Base-by-base conservation (phyloP, 345 rosid species). In the Laguncularia racemosa region DNA sequence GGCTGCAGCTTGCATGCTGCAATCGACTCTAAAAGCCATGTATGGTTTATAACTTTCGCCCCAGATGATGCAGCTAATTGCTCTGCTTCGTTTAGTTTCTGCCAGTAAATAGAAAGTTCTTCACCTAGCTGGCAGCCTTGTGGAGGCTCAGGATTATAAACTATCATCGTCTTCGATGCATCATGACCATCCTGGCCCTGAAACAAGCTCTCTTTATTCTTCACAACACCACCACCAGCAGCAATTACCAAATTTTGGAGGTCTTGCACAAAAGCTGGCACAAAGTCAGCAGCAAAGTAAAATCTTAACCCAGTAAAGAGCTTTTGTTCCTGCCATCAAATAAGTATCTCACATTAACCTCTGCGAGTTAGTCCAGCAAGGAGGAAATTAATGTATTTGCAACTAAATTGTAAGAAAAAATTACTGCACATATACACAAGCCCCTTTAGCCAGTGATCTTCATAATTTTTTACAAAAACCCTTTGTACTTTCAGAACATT, bases 21-120 rank as follows among this genome's bases (percentile, higher is more conserved):
- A 47, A 91, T 78, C 2, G 96, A 91, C 58, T 88, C 90, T 73
- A 88, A 75, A 21, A 91, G 65, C 92, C 95, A 91, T 0, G 92
- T 79, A 52, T 84, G 91, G 51, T 85, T 84, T 45, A 79, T 73
- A 21, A 86, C 75, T 13, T 21, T 74, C 14, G 73, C 67, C 14
- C 87, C 86, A 44, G 62, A 61, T 69, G 75, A 68, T 23, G 68
- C 67, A 10, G 96, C 82, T 58, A 91, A 58, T 43, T 77, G 82
- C 57, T 79, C 71, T 23, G 96, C 96, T 51, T 88, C 90, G 59
- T 64, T 78, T 14, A 76, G 61, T 72, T 95, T 80, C 19, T 73
- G 62, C 98, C 98, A 91, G 13, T 85, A 70, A 23, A 76, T 73
- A 4, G 82, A 68, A 20, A 85, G 88, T 58, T 84, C 90, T 48